These are phyloP conservation scores for Arthroderma uncinatum DNA, from an alignment of 2,329 filamentous ascomycete genomes.

Conservation along the genomic window DNA sequence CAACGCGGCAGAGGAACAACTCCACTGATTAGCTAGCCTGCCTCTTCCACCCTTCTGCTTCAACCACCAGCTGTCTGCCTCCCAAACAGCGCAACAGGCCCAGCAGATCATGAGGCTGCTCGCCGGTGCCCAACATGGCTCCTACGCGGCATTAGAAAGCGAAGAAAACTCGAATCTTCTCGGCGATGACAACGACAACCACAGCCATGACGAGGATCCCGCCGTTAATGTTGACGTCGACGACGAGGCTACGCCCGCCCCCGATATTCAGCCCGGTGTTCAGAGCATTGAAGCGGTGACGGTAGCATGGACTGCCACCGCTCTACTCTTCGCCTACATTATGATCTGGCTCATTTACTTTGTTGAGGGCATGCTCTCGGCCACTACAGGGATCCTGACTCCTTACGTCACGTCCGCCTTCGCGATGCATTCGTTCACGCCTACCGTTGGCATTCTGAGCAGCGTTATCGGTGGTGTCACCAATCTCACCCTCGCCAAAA, in stretches of 20 bases:
- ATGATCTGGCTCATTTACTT: conserved; percentile 31
- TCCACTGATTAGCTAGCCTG: too few species aligned
- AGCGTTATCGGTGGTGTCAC: conserved; percentile 44
- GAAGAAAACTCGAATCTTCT: neutral
- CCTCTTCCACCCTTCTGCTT: too few species aligned
- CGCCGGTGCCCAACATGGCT: neutral
- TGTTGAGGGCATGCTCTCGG: conserved; percentile 25
- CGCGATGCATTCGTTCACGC: conserved; percentile 40
- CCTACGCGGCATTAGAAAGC: neutral
- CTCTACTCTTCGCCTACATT: conserved; percentile 28
- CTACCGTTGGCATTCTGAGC: conserved; percentile 43
- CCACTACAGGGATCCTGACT: conserved; percentile 28
- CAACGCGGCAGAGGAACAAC: too few species aligned
- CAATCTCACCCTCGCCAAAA: conserved; percentile 49
- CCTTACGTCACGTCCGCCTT: conserved; percentile 44
- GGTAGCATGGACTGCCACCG: conserved; percentile 29
- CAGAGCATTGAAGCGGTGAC: conserved; percentile 33
- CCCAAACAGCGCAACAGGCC: too few species aligned
- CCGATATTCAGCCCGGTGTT: conserved; percentile 22
- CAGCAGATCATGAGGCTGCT: neutral
- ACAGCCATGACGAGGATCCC: neutral
- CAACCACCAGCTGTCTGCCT: too few species aligned
- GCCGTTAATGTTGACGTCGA: too few species aligned
- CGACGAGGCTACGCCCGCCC: neutral
- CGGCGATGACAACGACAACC: neutral